Base-by-base conservation (phyloP, 2,329 filamentous ascomycete genomes). In the Fusarium falciforme region DNA sequence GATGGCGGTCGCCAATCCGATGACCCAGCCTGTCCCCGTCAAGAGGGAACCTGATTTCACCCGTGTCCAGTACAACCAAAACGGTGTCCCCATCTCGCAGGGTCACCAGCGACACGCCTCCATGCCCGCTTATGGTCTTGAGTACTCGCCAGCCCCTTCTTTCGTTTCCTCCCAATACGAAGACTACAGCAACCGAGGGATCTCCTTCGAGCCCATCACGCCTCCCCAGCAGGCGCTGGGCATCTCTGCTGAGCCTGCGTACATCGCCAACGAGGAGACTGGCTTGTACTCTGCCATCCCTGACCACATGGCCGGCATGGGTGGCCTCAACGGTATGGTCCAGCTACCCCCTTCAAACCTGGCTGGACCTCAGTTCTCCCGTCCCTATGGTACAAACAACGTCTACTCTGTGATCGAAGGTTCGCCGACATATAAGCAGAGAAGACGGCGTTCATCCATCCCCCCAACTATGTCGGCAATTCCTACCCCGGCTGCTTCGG, bases 81-180 rank as follows among this genome's bases (percentile, higher is more conserved):
- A 96, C 79, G 94, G 94, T 77, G 92, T 97, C 65, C 94, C 95
- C 1, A 89, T 98, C 73, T 89, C 91, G 44, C 93, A 95, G 80
- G 88, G 92, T 61, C 95, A 97, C 84, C 94, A 98, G 83, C 93
- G 96, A 66, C 96, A 98, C 84, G 93, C 95, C 71, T 99, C 96
- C n/a, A 98, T 99, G 95, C 96, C 96, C 59, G 93, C 95, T 22
- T 99, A 97, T 82, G 89, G 86, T 57, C 92, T 98, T 83, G 96
- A 99, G 84, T 99, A 98, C 87, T 99, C 96, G 17, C 96, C 96
- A 62, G 96, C 96, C 0, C 96, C 96, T 3, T 98, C 96, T 2
- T 98, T 98, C 80, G 95, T 98, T 61, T 98, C 96, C n/a, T 98
- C 96, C 1, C 95, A 98, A 79, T 98, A 96, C 79, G 96, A 98